Conservation (phyloP, 192 early-diverging fungal genomes). For the Coemansia sp. region DNA sequence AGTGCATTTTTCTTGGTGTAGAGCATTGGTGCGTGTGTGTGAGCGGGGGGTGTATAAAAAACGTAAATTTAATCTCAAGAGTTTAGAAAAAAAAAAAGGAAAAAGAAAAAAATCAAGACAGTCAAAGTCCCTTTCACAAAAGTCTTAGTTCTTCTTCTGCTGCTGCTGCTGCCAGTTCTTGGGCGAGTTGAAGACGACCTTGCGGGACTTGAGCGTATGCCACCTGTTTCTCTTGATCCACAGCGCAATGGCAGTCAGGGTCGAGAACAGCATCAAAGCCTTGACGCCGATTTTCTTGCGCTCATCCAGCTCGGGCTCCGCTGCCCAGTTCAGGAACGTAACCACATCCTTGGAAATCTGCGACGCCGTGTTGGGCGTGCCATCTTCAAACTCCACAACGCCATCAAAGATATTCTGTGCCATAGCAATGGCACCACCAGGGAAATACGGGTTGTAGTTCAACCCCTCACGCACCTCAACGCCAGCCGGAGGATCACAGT, state of each 20-base stretch:
- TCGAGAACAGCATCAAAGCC: constrained; percentile 71
- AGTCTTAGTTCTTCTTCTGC: constrained; percentile 27
- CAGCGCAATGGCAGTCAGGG: constrained; percentile 74
- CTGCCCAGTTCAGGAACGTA: constrained; percentile 92
- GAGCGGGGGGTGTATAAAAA: no score
- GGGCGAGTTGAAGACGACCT: constrained; percentile 77
- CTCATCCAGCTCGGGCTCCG: constrained; percentile 95
- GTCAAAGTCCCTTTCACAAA: background rate
- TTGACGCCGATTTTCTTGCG: constrained; percentile 96
- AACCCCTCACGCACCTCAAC: constrained; percentile 91
- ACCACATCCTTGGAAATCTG: constrained; percentile 98
- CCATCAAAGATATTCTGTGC: constrained; percentile 93
- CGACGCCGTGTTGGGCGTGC: constrained; percentile 90
- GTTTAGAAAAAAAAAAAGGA: background rate
- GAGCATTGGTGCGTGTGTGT: no score
- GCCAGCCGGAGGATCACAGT: constrained; percentile 92
- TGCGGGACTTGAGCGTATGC: constrained; percentile 87
- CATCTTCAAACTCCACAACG: constrained; percentile 95
- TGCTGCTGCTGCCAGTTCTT: constrained; percentile 48
- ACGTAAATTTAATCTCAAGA: background rate
- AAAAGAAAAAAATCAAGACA: background rate
- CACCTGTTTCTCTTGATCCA: constrained; percentile 96
- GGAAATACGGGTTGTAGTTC: constrained; percentile 99
- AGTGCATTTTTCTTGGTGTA: no score
- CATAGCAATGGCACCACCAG: constrained; percentile 96